Evolutionary conservation across 1,139 yeast species (phyloP).

Genomic region (Pichiaceae sp.): DNA sequence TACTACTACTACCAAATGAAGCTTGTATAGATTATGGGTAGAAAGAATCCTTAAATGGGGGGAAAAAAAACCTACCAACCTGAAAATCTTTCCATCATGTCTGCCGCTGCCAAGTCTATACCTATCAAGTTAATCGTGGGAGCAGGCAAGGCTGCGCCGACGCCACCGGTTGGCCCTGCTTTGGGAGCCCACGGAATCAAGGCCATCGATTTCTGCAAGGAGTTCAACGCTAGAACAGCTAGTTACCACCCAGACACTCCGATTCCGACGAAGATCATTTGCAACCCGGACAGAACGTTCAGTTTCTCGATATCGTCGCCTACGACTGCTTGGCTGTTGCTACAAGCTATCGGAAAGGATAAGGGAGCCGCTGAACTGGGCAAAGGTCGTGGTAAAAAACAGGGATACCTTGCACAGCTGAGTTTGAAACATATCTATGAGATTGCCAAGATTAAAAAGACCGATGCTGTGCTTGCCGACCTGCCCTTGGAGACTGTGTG

Average conservation of each 20-base stretch:
- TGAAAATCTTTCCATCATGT: conserved; percentile 11
- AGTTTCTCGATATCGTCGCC: conserved; percentile 85
- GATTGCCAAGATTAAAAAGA: conserved; percentile 87
- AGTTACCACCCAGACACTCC: conserved; percentile 80
- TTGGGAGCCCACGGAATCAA: conserved; percentile 97
- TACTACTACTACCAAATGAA: too few species aligned
- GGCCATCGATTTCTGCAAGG: conserved; percentile 97
- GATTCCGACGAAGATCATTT: conserved; percentile 73
- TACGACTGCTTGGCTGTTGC: conserved; percentile 78
- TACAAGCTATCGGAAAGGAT: conserved; percentile 75
- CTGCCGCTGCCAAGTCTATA: conserved; percentile 27
- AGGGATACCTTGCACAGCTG: conserved; percentile 54
- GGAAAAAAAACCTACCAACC: too few species aligned
- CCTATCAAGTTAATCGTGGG: conserved; percentile 87
- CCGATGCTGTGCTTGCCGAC: conserved; percentile 71
- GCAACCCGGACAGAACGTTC: conserved; percentile 89
- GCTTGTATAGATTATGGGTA: too few species aligned
- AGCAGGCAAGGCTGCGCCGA: conserved; percentile 99
- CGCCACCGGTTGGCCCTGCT: conserved; percentile 99
- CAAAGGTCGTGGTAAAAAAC: conserved; percentile 27
- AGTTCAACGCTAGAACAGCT: conserved; percentile 95
- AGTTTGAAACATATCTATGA: conserved; percentile 88
- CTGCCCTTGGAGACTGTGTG: conserved; percentile 69
- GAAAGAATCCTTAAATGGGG: too few species aligned
- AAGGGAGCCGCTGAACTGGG: conserved; percentile 54